Base-by-base conservation (phyloP, 2,329 filamentous ascomycete species). In the Sordariomycetes sp. region DNA sequence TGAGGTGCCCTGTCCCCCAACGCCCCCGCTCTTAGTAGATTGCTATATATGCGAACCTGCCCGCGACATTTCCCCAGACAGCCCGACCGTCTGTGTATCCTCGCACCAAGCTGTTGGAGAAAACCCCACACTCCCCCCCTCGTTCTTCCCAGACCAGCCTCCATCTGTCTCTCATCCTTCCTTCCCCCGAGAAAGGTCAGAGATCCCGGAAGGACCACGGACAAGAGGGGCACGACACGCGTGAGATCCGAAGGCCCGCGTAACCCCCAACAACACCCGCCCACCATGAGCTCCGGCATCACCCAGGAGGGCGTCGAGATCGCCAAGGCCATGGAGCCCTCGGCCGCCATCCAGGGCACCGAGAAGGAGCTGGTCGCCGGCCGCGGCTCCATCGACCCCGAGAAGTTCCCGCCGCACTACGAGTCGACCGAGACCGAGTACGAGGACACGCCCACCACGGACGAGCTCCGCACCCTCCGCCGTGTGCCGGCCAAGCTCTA, bases 401-500 rank as follows among this genome's bases (percentile, higher is more conserved):
- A 55, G 55, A 64, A 65, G 59, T 63, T 16, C 40, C 63, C 50
- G 63, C 50, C 59, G 50, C 60, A 63, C 55, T 64, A 67, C 48
- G 65, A 64, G 46, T 59, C 64, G 28, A 62, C 64, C 25, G 62
- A 63, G 11, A 66, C 70, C 3, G 65, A 68, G n/a, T 71, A 67
- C 58, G 66, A 68, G 55, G 68, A 71, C 64, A 71, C 69, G 61
- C 83, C 83, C 2, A 87, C 82, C 7, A 79, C 81, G 35, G 83
- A 87, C 67, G 85, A 88, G 61, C 69, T 83, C 60, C 67, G 62
- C 16, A 85, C 81, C 0, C 78, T 88, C n/a, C 79, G 76, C 55
- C 81, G 83, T 65, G 79, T 88, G 24, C 81, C 83, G 14, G 85
- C 82, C 61, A 77, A 77, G 66, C 81, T 90, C 61, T 83, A 84